These are phyloP conservation scores for Brassica juncea DNA, from an alignment of 345 rosid genomes.

Conservation along the genomic window DNA sequence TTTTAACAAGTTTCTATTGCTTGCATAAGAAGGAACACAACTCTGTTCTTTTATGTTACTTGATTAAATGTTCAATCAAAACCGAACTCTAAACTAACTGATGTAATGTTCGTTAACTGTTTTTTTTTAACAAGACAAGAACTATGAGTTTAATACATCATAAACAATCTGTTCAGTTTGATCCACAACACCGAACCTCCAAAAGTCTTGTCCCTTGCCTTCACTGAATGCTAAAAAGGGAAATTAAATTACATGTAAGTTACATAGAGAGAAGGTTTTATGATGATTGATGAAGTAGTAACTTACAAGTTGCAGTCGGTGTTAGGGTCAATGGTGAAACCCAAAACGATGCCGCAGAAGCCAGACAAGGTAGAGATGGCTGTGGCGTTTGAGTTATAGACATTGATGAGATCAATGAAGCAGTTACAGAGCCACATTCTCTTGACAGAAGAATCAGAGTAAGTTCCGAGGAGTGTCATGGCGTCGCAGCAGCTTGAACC, in stretches of 20 bases:
- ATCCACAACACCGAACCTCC: neutral
- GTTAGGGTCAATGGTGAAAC: constrained; percentile 65
- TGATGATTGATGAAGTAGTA: neutral
- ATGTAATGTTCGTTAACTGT: neutral
- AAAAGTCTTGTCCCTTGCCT: neutral
- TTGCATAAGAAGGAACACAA: constrained; percentile 20
- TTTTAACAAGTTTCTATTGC: constrained; percentile 26
- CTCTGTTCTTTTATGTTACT: constrained; percentile 1
- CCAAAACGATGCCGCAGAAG: constrained; percentile 67
- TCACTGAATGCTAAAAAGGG: constrained; percentile 23
- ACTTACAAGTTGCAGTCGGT: constrained; percentile 64
- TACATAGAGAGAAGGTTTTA: neutral
- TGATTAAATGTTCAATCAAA: neutral
- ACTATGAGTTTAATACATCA: neutral
- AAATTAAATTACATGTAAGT: neutral
- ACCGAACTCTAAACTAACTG: constrained; percentile 3
- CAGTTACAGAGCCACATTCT: constrained; percentile 50
- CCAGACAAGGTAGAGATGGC: constrained; percentile 74
- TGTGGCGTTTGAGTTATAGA: constrained; percentile 58
- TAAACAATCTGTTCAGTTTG: neutral
- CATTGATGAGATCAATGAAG: constrained; percentile 48
- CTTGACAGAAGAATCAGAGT: constrained; percentile 41
- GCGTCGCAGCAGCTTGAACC: constrained; percentile 63
- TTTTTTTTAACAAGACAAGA: neutral
- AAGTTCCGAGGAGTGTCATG: constrained; percentile 41